These are phyloP conservation scores for Fusarium succisae DNA, from an alignment of 2,329 filamentous ascomycete species.

Conservation along the genomic window DNA sequence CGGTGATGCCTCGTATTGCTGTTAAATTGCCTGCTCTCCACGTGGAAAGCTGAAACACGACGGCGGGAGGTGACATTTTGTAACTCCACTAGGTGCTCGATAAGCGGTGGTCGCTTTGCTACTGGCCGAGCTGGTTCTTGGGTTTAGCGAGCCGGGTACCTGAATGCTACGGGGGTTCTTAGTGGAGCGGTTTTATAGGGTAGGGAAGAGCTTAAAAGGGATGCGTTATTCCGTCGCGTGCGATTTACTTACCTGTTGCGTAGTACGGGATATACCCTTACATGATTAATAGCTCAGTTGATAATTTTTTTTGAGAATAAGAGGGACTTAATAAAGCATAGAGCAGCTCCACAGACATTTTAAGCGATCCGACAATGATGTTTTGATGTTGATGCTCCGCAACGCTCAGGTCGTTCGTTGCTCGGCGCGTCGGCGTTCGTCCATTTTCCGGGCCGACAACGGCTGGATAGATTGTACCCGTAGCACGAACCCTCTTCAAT, in stretches of 20 bases:
- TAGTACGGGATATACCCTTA: too few species aligned
- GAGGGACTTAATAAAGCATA: fast-evolving
- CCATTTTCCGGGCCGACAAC: neutral
- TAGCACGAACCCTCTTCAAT: neutral
- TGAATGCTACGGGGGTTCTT: neutral
- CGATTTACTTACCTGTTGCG: neutral
- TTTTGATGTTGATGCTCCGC: fast-evolving
- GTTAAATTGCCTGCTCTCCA: neutral
- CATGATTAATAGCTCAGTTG: neutral
- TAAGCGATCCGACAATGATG: neutral
- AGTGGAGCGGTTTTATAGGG: neutral
- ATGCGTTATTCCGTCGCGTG: neutral
- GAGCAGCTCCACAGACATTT: fast-evolving
- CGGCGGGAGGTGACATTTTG: neutral
- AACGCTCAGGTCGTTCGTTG: neutral
- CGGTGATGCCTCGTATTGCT: neutral
- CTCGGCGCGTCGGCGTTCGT: too few species aligned
- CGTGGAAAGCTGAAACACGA: neutral
- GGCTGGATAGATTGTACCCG: too few species aligned
- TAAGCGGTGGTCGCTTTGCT: neutral
- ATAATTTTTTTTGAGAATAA: neutral
- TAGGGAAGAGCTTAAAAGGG: neutral
- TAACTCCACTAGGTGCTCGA: neutral
- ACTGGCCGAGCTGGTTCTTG: neutral
- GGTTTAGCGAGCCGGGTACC: neutral